Base-by-base conservation (phyloP, 2,329 filamentous ascomycete species). In the Whalleya microplaca region DNA sequence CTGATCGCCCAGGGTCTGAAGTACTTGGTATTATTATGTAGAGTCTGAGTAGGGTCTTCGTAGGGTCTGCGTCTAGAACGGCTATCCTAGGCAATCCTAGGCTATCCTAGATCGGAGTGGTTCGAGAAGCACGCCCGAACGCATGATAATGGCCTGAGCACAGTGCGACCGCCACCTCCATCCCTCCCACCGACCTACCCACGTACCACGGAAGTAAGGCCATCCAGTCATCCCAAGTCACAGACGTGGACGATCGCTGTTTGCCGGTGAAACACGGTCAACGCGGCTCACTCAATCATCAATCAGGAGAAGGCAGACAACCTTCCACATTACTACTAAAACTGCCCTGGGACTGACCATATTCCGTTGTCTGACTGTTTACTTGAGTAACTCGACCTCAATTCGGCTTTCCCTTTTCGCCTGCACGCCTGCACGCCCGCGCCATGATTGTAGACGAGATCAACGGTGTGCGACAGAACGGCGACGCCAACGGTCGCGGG, bases 131-230 rank as follows among this genome's bases (percentile, higher is more conserved):
- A 58, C 53, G 29, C 55, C 55, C 58, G 61, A 63, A 58, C 60
- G 54, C 60, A 57, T 63, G 60, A 63, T 55, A 58, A 55, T 63
- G 60, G 60, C 43, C 60, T 63, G 60, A 63, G 60, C 57, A 63
- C 60, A 63, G 60, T 63, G 60, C 57, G 55, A 56, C 42, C 20
- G 6, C 23, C 18, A 46, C 23, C 43, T 7, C 23, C 23, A 27
- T 4, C 4, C 23, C 23, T 4, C 23, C 9, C 4, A 27, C 23
- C 23, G 23, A 9, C 23, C 23, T 27, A 27, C 23, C n/a, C 23
- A 27, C 23, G 23, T 27, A 27, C 23, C 23, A 27, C 21, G 23
- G 19, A 42, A 57, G 45, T 54, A 29, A 54, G 47, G 47, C 47
- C 20, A 47, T 54, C 50, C 55, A 45, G 27, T 54, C 55, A 45